phyloP scores from a whole-genome alignment of 805 yeast species.

The Candida nemodendra region DNA sequence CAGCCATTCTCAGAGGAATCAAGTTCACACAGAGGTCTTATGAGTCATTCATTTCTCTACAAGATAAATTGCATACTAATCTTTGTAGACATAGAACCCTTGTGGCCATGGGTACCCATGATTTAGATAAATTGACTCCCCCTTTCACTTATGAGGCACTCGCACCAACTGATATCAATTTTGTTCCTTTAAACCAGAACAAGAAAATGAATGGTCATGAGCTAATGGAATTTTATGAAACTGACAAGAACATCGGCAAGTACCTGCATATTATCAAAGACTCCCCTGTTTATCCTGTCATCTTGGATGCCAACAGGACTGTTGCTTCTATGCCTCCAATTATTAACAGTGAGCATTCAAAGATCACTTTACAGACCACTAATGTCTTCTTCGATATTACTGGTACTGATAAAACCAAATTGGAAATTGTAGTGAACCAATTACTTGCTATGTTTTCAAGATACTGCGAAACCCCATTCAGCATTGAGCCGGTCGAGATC shows the following conservation, averaged over 20 bases:
- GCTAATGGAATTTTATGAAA: constrained; percentile 85
- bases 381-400: constrained; percentile 92
- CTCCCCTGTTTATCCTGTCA: constrained; percentile 88
- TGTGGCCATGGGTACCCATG: constrained; percentile 99
- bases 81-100: constrained; percentile 95
- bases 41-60: constrained; percentile 92
- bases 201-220: constrained; percentile 70
- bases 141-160: constrained; percentile 81
- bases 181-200: constrained; percentile 72
- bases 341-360: constrained; percentile 88
- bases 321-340: constrained; percentile 96
- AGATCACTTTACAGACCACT: constrained; percentile 78
- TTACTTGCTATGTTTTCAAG: constrained; percentile 94
- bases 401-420: constrained; percentile 93
- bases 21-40: constrained; percentile 80
- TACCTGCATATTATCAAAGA: constrained; percentile 84
- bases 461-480: constrained; percentile 78
- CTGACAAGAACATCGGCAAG: constrained; percentile 86
- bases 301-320: constrained; percentile 69
- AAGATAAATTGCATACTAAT: constrained; percentile 93
- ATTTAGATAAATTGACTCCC: constrained; percentile 75
- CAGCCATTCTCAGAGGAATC: constrained; percentile 86
- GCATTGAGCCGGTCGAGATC: constrained; percentile 86
- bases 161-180: constrained; percentile 72
- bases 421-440: constrained; percentile 88